phyloP scores from a whole-genome alignment of 768 basidiomycete genomes.

The Pleurotus cornucopiae region DNA sequence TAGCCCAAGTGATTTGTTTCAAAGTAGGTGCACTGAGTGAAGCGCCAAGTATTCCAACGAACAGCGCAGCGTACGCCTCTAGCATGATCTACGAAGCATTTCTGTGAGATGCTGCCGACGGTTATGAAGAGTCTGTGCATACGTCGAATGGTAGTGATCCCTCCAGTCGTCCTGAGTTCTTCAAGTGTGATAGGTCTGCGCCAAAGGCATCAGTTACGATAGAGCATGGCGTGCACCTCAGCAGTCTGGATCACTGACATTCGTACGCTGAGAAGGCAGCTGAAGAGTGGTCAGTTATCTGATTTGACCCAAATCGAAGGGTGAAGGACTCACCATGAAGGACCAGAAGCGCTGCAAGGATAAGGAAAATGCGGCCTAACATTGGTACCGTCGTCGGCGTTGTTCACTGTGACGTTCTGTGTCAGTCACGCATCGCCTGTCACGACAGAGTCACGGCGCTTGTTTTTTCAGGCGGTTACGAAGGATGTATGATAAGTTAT shows the following conservation, averaged over 20 bases:
- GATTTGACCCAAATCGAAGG: neutral
- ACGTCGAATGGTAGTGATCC: conserved; percentile 64
- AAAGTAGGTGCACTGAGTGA: conserved; percentile 63
- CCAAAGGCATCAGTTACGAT: conserved; percentile 9
- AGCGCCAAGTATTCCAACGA: conserved; percentile 71
- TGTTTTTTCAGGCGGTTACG: too few relatives aligned
- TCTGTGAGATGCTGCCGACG: neutral
- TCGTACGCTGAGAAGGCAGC: conserved; percentile 82
- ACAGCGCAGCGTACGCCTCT: conserved; percentile 59
- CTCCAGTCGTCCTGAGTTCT: conserved; percentile 71
- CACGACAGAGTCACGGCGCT: too few relatives aligned
- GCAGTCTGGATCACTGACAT: conserved; percentile 38
- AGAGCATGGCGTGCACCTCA: neutral
- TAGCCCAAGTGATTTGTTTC: conserved; percentile 85
- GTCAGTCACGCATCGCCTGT: too few relatives aligned
- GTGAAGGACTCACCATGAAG: conserved; percentile 46
- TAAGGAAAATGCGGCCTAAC: too few relatives aligned
- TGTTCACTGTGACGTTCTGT: too few relatives aligned
- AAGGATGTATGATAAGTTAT: too few relatives aligned
- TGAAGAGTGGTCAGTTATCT: conserved; percentile 21
- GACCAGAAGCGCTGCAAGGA: conserved; percentile 15
- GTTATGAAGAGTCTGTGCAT: conserved; percentile 12
- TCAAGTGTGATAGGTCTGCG: conserved; percentile 70
- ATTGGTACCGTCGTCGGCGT: too few relatives aligned
- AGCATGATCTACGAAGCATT: conserved; percentile 49